Evolutionary conservation across 106 monocot genomes (phyloP).

Genomic region (Dioscorea dumetorum): DNA sequence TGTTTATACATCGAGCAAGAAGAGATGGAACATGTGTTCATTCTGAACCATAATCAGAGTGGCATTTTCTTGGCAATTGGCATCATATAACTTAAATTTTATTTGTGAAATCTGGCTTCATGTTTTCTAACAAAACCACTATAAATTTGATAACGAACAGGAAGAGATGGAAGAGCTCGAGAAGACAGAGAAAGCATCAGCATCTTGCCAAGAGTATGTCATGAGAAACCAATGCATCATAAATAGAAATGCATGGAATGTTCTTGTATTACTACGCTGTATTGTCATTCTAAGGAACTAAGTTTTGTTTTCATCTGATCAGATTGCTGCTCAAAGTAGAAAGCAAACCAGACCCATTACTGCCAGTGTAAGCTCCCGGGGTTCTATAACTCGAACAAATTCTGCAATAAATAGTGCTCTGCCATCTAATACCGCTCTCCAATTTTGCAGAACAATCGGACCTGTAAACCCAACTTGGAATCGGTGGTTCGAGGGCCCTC

Average conservation of each 20-base stretch:
- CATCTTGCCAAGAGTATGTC: slow-evolving; percentile 24
- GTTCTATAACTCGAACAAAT: neutral
- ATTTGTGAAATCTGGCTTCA: no score
- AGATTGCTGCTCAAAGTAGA: slow-evolving; percentile 60
- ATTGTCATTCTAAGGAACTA: neutral
- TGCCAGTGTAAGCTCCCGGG: slow-evolving; percentile 39
- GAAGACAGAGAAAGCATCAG: slow-evolving; percentile 23
- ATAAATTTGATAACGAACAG: slow-evolving; percentile 8
- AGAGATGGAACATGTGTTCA: no score
- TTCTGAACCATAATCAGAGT: no score
- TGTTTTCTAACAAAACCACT: neutral
- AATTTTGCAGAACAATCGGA: slow-evolving; percentile 48
- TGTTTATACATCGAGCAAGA: no score
- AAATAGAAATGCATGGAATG: no score
- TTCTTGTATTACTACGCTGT: no score
- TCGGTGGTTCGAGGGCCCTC: slow-evolving; percentile 79
- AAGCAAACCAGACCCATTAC: slow-evolving; percentile 58
- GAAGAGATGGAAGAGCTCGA: slow-evolving; percentile 25
- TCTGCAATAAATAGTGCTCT: neutral
- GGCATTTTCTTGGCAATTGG: no score
- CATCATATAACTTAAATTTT: no score
- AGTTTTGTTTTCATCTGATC: slow-evolving; percentile 10
- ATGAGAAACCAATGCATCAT: neutral
- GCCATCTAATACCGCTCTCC: neutral
- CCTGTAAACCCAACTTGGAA: slow-evolving; percentile 50